phyloP scores from a whole-genome alignment of 257 asterid species.

The Nicotiana tomentosiformis region DNA sequence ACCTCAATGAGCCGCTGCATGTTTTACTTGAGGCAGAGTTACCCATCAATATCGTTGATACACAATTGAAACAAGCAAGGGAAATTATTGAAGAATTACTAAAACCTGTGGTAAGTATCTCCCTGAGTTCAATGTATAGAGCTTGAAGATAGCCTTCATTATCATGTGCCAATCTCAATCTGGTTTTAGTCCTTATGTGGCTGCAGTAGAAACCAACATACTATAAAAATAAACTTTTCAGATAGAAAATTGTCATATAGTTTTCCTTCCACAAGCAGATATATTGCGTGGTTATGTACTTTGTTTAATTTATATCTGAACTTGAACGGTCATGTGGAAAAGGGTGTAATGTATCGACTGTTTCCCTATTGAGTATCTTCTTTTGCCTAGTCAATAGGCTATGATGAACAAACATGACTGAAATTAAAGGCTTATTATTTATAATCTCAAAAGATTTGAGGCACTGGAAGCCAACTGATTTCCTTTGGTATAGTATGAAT shows the following conservation, averaged over 20 bases:
- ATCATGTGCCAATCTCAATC: neutral
- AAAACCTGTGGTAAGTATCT: constrained; percentile 63
- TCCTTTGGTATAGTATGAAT: constrained; percentile 37
- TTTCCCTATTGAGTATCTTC: neutral
- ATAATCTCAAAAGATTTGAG: neutral
- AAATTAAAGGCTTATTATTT: neutral
- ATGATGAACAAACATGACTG: neutral
- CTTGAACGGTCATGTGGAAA: no score
- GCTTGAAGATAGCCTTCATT: neutral
- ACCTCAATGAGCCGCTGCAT: constrained; percentile 71
- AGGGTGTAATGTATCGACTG: neutral
- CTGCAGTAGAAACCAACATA: neutral
- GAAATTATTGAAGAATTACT: constrained; percentile 73
- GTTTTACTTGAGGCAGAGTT: constrained; percentile 64
- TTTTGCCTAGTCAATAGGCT: neutral
- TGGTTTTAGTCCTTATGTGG: neutral
- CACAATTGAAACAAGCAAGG: constrained; percentile 57
- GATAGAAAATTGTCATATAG: neutral
- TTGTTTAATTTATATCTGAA: neutral
- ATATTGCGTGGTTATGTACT: neutral
- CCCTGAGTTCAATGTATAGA: no score
- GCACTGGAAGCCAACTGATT: constrained; percentile 15
- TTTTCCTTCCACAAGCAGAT: neutral
- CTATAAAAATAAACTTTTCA: neutral
- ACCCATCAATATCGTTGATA: constrained; percentile 51